Base-by-base conservation (phyloP, 306 rosid species). In the Abrus precatorius region DNA sequence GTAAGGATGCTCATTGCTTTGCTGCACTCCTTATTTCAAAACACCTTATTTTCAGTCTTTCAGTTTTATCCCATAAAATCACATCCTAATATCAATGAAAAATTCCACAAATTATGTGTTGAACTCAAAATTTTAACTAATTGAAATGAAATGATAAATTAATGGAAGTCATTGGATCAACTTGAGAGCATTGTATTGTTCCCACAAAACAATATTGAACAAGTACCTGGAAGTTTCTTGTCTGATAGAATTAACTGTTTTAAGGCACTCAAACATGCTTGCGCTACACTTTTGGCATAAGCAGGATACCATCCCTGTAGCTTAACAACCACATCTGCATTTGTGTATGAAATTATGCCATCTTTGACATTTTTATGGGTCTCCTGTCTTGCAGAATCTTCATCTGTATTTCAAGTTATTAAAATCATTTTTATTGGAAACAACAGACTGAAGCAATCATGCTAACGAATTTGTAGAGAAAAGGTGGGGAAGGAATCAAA, bases 271-370 rank as follows among this genome's bases (percentile, higher is more conserved):
- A 95, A 86, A 72, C 89, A 91, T 70, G 93, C 98, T 81, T 90
- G 94, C 38, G 96, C 97, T 72, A 95, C 88, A 77, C 75, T 87
- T 85, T 90, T 91, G 70, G 90, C 88, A 82, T 89, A 87, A 63
- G 89, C 89, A 87, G 82, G 65, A 74, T 91, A 97, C 98, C 98
- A 93, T 9, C 98, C 99, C 33, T 91, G 94, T 74, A 93, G 85
- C 78, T 95, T 95, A 69, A 95, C 92, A 9, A 95, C 90, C 47
- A 89, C 94, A 34, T 95, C 97, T 5, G 98, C 87, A 13, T 90
- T 95, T 36, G 97, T 89, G 89, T 91, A 95, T 8, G 89, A 86
- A 72, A 81, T 30, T 67, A 14, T 48, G 74, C 91, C 86, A 63
- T 90, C 94, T 93, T 86, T 78, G 78, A 89, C 76, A 27, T 70